Percentiles rank a stretch among this genome's conserved stretches.
Evolutionary conservation across 1,139 yeast genomes (phyloP).

Genomic region (Zygoascus sp.): DNA sequence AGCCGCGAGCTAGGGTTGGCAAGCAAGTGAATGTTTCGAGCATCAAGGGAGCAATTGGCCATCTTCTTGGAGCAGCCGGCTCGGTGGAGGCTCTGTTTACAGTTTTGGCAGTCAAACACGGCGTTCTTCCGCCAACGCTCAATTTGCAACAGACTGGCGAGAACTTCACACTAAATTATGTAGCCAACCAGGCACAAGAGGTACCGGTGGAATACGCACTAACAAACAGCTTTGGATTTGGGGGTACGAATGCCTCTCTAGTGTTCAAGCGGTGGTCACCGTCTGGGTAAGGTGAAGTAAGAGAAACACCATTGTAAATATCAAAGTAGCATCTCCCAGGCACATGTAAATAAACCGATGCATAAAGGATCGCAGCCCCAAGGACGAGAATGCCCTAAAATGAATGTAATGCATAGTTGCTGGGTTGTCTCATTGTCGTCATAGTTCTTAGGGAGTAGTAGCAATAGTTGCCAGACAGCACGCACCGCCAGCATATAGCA

Average conservation of each 20-base stretch:
- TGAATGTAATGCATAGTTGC: no score
- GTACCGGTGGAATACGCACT: slow-evolving; percentile 54
- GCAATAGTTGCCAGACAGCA: no score
- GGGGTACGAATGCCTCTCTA: slow-evolving; percentile 88
- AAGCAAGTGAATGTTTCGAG: slow-evolving; percentile 55
- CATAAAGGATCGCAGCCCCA: no score
- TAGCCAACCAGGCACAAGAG: slow-evolving; percentile 45
- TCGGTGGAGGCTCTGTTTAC: slow-evolving; percentile 87
- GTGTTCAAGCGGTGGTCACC: slow-evolving; percentile 40
- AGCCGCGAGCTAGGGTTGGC: slow-evolving; percentile 17
- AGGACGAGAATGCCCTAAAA: no score
- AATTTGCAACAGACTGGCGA: slow-evolving; percentile 51
- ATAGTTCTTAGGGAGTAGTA: no score
- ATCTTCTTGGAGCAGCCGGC: slow-evolving; percentile 93
- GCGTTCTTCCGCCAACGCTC: slow-evolving; percentile 71
- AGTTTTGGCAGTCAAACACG: slow-evolving; percentile 54
- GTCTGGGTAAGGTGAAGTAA: not conserved
- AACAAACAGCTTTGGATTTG: slow-evolving; percentile 94
- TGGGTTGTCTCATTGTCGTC: no score
- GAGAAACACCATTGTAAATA: not conserved
- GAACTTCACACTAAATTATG: slow-evolving; percentile 56
- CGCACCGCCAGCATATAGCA: no score
- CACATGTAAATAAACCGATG: no score
- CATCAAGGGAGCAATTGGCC: slow-evolving; percentile 91
- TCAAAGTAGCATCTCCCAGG: no score